Conservation (phyloP, 352 stramenopile species). For the Thraustochytrium striatum region DNA sequence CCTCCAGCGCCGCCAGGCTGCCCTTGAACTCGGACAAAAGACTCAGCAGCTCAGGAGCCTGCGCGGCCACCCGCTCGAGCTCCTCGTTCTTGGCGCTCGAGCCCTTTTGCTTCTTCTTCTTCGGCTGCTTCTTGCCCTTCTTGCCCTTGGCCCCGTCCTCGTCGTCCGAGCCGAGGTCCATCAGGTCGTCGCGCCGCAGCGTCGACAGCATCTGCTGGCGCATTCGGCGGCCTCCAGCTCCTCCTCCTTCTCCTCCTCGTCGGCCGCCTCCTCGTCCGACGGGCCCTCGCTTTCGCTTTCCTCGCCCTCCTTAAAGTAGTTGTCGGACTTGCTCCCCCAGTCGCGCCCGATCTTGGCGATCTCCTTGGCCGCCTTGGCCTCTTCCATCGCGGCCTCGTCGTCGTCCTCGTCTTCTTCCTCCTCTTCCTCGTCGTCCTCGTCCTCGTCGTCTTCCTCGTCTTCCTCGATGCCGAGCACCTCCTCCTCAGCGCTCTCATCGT, state of each 20-base stretch:
- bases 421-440: conserved; percentile 48
- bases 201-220: not conserved
- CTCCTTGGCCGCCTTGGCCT: conserved; percentile 17
- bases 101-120: too few relatives aligned
- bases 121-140: not conserved
- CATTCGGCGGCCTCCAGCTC: conserved; percentile 38
- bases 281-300: conserved; percentile 19
- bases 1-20: conserved; percentile 16
- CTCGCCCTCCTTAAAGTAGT: conserved; percentile 47
- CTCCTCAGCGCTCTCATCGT: not conserved
- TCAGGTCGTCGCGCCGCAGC: conserved; percentile 15
- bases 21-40: conserved; percentile 50
- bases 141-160: conserved; percentile 31
- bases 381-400: conserved; percentile 27
- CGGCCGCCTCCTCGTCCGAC: conserved; percentile 49
- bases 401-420: conserved; percentile 43
- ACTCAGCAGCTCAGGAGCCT: conserved; percentile 54
- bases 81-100: conserved; percentile 51
- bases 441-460: not conserved
- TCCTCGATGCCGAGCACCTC: not conserved
- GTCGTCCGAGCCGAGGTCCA: conserved; percentile 38
- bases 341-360: not conserved
- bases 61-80: conserved; percentile 47
- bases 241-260: conserved; percentile 40
- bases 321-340: not conserved